Conservation (phyloP, 306 rosid genomes). For the Rubus parviflorus region DNA sequence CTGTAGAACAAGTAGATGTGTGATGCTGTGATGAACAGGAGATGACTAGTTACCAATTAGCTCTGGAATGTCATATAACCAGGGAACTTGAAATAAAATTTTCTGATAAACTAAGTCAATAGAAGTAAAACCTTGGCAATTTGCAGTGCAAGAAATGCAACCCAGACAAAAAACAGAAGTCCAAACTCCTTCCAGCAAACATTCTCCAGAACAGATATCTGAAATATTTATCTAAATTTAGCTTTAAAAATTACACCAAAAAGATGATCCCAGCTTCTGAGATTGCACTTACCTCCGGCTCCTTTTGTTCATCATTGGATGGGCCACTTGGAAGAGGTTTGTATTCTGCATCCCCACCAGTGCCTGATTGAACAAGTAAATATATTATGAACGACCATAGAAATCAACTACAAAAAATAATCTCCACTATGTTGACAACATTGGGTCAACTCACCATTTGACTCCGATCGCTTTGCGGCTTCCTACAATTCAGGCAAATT, state of each 20-base stretch:
- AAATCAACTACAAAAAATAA: not conserved
- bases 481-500: slow-evolving; percentile 56
- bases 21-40: slow-evolving; percentile 42
- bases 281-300: slow-evolving; percentile 33
- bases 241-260: slow-evolving; percentile 21
- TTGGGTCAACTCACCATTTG: slow-evolving; percentile 52
- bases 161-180: slow-evolving; percentile 86
- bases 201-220: slow-evolving; percentile 65
- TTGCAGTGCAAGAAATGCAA: slow-evolving; percentile 75
- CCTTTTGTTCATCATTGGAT: slow-evolving; percentile 25
- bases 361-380: slow-evolving; percentile 43
- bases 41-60: slow-evolving; percentile 12
- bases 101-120: slow-evolving; percentile 8
- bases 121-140: slow-evolving; percentile 61
- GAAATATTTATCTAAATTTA: slow-evolving; percentile 38
- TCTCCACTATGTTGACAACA: slow-evolving; percentile 1
- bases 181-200: slow-evolving; percentile 86
- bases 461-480: slow-evolving; percentile 46
- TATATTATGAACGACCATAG: slow-evolving; percentile 13
- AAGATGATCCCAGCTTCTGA: not conserved
- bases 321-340: slow-evolving; percentile 78
- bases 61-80: not conserved
- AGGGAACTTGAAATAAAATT: slow-evolving; percentile 8
- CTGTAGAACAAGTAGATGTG: slow-evolving; percentile 59
- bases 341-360: slow-evolving; percentile 61